Base-by-base conservation (phyloP, 1,284 basidiomycete genomes). In the Tremellales sp. region DNA sequence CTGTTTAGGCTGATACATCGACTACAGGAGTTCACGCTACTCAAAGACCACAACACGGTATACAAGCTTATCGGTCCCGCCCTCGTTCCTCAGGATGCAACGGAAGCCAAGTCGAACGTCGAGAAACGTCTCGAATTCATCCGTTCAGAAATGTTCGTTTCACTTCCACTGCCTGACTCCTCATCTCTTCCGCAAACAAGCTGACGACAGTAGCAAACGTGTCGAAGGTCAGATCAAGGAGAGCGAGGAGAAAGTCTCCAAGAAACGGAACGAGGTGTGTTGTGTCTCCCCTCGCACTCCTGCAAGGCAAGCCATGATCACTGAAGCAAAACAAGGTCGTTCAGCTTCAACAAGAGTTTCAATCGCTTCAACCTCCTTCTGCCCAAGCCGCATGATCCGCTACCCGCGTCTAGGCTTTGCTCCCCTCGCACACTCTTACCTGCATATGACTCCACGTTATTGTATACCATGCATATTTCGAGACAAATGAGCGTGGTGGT, bases 51-150 rank as follows among this genome's bases (percentile, higher is more conserved):
- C 57, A 96, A 93, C 65, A 81, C 80, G 7, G 81, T 98, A 7
- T 98, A 86, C 79, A 98, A 98, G 76, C 82, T 91, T 41, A 81
- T 96, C 40, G 96, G 94, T 0, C 89, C 91, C 1, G 86, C 92
- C 1, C 81, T 98, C 21, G 83, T 97, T 6, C 84, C 86, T 62
- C 94, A 97, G 73, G 93, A 97, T 57, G 84, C 85, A 61, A 73
- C 74, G 4, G 96, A 97, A 61, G 94, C 94, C 10, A 88, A 87
- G 67, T 78, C 76, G 50, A 97, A 94, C 65, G 89, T 98, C 26
- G 84, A 91, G 56, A 97, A 89, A 51, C 83, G 94, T 5, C 75
- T 98, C 35, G 89, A 91, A 53, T 97, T 91, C 74, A 97, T 98
- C 67, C 80, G 78, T 46, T 76, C 81, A 43, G 93, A 98, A 73